Evolutionary conservation across 2,329 filamentous ascomycete species (phyloP), one percentile per base, ranked within the genome.

Genomic region (Aspergillus japonicus): DNA sequence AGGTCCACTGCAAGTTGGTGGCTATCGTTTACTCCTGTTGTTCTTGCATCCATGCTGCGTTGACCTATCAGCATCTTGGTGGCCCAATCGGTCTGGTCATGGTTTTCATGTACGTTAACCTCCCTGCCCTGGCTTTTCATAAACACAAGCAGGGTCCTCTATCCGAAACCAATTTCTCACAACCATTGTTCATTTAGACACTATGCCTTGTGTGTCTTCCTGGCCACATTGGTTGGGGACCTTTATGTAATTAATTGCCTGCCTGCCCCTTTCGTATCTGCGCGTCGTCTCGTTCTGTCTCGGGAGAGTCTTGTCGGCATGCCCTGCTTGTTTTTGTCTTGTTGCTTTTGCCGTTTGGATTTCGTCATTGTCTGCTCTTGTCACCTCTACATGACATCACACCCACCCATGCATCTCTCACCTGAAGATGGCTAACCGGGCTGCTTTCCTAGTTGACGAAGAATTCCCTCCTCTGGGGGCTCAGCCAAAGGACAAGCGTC

Each of bases 71-170:
- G 65, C 70, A 68, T 70, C 69, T 70, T 73, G 69, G 69, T 65
- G 69, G 68, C 69, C 66, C 62, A 57, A 68, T 70, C 69, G 69
- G 65, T 71, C 68, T 70, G 64, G 66, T 71, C 65, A 73, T 75
- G 73, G 70, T 70, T 75, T 71, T 73, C 39, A 79, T 81, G 78
- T 81, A 81, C 75, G 78, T 81, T 81, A 81, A 80, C 76, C 75
- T 79, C 77, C 78, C 77, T 77, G 71, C 69, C 75, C 75, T 76
- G 60, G 69, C 69, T 71, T 74, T 75, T 66, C 72, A 71, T 67
- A 68, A 69, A 69, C 66, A 68, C 70, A 72, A 76, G 70, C 69
- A 69, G 73, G 75, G 71, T 66, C 68, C 69, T 64, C 63, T 77
- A 78, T 76, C 71, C 69, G 74, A 79, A 78, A 78, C 69, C 69